Conservation (phyloP, 148 eudicot species). For the Polygonum aviculare region DNA sequence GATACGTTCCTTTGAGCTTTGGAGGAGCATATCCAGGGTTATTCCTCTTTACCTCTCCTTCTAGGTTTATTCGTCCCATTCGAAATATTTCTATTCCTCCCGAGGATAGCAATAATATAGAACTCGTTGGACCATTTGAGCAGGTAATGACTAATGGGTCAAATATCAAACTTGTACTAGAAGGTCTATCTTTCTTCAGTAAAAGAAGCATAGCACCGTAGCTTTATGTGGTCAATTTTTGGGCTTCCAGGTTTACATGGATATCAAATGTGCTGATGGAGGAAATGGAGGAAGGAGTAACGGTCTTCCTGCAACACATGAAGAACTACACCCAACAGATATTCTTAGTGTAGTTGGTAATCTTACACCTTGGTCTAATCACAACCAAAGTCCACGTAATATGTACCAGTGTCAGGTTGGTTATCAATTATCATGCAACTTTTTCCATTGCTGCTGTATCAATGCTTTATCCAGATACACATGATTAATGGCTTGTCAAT, state of each 20-base stretch:
- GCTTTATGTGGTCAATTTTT: background rate
- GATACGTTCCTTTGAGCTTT: conserved; percentile 83
- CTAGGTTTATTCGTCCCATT: conserved; percentile 86
- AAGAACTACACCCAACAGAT: conserved; percentile 89
- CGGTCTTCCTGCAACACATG: conserved; percentile 75
- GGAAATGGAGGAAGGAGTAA: conserved; percentile 76
- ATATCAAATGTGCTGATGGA: conserved; percentile 86
- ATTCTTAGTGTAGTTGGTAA: conserved; percentile 81
- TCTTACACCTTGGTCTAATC: conserved; percentile 95
- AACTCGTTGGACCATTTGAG: conserved; percentile 87
- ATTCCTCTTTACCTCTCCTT: conserved; percentile 76
- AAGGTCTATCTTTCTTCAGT: background rate
- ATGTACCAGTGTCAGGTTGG: conserved; percentile 99
- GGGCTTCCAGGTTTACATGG: conserved; percentile 68
- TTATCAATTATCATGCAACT: conserved; percentile 4
- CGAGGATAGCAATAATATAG: conserved; percentile 51
- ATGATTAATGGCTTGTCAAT: conserved; percentile 9
- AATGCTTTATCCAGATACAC: background rate
- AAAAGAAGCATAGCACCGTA: background rate
- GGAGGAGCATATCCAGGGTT: conserved; percentile 90
- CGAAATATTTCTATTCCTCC: conserved; percentile 45
- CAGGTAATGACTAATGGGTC: conserved; percentile 39
- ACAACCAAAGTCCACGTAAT: conserved; percentile 98
- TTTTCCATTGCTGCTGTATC: background rate
- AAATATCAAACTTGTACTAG: background rate